Evolutionary conservation across 1,284 basidiomycete genomes (phyloP).

Genomic region (Leccinum angustisporum): DNA sequence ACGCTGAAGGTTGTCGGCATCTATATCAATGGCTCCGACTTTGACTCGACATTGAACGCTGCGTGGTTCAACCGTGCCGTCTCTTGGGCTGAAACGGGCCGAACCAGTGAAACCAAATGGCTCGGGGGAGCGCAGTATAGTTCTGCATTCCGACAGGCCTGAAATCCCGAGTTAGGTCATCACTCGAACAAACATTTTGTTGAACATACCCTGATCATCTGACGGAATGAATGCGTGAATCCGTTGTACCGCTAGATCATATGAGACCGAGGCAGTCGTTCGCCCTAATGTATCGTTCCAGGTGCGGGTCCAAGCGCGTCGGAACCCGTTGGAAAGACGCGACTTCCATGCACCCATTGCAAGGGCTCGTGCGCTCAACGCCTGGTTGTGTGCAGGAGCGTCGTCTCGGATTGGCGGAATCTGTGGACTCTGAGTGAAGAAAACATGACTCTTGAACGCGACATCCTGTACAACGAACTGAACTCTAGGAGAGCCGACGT

Average conservation of each 20-base stretch:
- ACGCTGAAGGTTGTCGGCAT: conserved; percentile 40
- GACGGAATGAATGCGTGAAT: conserved; percentile 44
- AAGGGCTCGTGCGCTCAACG: conserved; percentile 40
- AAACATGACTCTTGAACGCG: conserved; percentile 53
- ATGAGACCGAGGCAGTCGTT: conserved; percentile 52
- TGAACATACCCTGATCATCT: conserved; percentile 29
- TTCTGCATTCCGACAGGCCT: conserved; percentile 25
- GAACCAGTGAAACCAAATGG: conserved; percentile 46
- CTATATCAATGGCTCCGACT: conserved; percentile 48
- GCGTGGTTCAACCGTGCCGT: conserved; percentile 45
- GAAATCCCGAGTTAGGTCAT: conserved; percentile 6
- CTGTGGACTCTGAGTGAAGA: conserved; percentile 51
- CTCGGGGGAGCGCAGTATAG: conserved; percentile 47
- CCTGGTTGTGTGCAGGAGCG: conserved; percentile 23
- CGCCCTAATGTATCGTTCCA: conserved; percentile 68
- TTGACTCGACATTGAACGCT: conserved; percentile 40
- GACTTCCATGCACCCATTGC: conserved; percentile 59
- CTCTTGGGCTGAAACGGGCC: conserved; percentile 58
- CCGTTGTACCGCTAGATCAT: conserved; percentile 51
- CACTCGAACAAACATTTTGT: not conserved
- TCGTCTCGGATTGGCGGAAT: conserved; percentile 28
- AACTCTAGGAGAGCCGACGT: conserved; percentile 49
- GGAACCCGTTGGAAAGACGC: conserved; percentile 57
- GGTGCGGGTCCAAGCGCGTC: conserved; percentile 60
- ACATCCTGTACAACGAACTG: conserved; percentile 50